These are phyloP conservation scores for Lomentospora prolificans DNA, from an alignment of 2,329 filamentous ascomycete genomes.

Conservation along the genomic window DNA sequence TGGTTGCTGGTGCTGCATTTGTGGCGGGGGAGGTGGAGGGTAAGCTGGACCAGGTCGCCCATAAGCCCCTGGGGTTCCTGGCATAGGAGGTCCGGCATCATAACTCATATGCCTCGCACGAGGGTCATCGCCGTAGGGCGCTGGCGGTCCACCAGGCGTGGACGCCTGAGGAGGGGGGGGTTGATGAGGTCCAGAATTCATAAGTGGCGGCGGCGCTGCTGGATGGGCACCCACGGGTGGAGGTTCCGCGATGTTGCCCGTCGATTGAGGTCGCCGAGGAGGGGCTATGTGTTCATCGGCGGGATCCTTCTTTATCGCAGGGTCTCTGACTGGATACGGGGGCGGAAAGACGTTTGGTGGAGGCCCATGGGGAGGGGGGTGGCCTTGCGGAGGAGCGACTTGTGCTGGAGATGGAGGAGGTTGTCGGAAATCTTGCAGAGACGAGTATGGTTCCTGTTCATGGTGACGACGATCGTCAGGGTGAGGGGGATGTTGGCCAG, in stretches of 20 bases:
- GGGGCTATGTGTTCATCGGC: slow-evolving; percentile 36
- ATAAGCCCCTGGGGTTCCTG: slow-evolving; percentile 33
- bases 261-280: slow-evolving; percentile 42
- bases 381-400: neutral
- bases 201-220: slow-evolving; percentile 21
- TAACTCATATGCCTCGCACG: slow-evolving; percentile 41
- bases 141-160: slow-evolving; percentile 13
- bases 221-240: slow-evolving; percentile 16
- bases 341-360: slow-evolving; percentile 13
- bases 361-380: slow-evolving; percentile 1
- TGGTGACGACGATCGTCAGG: slow-evolving; percentile 46
- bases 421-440: slow-evolving; percentile 43
- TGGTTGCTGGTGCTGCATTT: slow-evolving; percentile 25
- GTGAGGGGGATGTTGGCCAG: slow-evolving; percentile 22
- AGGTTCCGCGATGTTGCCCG: slow-evolving; percentile 30
- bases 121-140: slow-evolving; percentile 29
- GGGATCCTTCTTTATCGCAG: slow-evolving; percentile 47
- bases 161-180: slow-evolving; percentile 4
- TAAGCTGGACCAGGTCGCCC: slow-evolving; percentile 16
- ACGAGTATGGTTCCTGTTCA: slow-evolving; percentile 44
- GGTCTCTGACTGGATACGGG: slow-evolving; percentile 31
- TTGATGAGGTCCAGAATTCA: slow-evolving; percentile 19
- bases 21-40: slow-evolving; percentile 26
- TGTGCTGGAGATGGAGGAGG: slow-evolving; percentile 16
- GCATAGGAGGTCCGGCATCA: slow-evolving; percentile 35